phyloP scores from a whole-genome alignment of 768 basidiomycete species.

The Plicaturopsis crispa region DNA sequence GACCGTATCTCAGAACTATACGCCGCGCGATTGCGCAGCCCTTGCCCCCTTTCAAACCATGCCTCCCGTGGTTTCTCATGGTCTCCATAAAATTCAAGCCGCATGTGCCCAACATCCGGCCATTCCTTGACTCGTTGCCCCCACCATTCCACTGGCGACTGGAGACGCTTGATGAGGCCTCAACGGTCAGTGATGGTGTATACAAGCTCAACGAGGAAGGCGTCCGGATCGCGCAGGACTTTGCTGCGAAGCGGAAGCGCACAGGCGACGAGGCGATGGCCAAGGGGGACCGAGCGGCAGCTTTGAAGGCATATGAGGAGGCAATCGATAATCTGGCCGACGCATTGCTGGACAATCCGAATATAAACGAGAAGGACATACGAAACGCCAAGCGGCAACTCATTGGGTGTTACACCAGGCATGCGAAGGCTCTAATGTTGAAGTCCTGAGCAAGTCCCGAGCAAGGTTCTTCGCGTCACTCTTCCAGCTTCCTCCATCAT shows the following conservation, averaged over 20 bases:
- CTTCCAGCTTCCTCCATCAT: no score
- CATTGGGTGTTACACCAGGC: no score
- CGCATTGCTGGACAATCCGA: conserved; percentile 18
- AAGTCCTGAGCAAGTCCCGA: no score
- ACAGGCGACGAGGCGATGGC: conserved; percentile 20
- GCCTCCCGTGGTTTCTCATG: conserved; percentile 20
- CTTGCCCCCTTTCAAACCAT: conserved; percentile 18
- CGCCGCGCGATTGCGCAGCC: conserved; percentile 24
- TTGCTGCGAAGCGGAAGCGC: conserved; percentile 19
- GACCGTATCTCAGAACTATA: conserved; percentile 12
- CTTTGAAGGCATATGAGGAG: conserved; percentile 21
- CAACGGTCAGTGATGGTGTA: conserved; percentile 20
- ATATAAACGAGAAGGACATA: conserved; percentile 15
- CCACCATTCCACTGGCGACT: conserved; percentile 26
- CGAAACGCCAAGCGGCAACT: conserved; percentile 18
- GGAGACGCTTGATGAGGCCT: conserved; percentile 24
- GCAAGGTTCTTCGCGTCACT: no score
- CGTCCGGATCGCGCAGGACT: conserved; percentile 12
- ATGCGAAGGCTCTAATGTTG: no score
- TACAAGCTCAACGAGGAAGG: conserved; percentile 19
- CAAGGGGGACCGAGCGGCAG: conserved; percentile 17
- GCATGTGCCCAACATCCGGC: conserved; percentile 18
- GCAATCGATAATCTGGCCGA: conserved; percentile 19
- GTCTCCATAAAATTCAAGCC: conserved; percentile 21
- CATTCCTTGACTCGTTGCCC: conserved; percentile 32